Conservation (phyloP, 2,329 filamentous ascomycete species). For the Scopulariopsis brevicaulis region DNA sequence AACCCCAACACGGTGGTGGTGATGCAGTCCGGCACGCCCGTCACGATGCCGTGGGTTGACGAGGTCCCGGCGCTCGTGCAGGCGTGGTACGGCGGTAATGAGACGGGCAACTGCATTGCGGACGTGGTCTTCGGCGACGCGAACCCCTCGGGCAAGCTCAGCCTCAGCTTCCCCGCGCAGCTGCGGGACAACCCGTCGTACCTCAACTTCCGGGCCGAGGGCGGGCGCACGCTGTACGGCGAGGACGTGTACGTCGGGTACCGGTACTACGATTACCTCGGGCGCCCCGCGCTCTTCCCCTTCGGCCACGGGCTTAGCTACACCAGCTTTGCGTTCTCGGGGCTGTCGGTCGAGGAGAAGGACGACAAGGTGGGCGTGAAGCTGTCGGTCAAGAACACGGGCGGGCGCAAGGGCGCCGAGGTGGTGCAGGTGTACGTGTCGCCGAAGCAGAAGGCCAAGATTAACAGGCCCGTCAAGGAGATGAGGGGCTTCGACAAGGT, state of each 20-base stretch:
- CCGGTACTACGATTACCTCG: slow-evolving; percentile 63
- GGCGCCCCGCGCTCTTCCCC: slow-evolving; percentile 55
- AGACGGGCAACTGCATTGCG: slow-evolving; percentile 70
- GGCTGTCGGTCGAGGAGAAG: slow-evolving; percentile 31
- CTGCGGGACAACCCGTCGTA: slow-evolving; percentile 64
- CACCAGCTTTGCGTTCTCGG: slow-evolving; percentile 51
- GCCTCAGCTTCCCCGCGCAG: slow-evolving; percentile 58
- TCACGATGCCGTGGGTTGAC: slow-evolving; percentile 58
- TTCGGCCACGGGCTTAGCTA: slow-evolving; percentile 77
- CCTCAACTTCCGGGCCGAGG: slow-evolving; percentile 62
- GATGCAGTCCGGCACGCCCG: slow-evolving; percentile 67
- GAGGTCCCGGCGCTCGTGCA: slow-evolving; percentile 47
- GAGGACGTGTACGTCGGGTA: slow-evolving; percentile 78
- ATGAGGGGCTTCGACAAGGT: slow-evolving; percentile 58
- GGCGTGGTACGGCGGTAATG: slow-evolving; percentile 79
- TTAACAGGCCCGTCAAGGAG: slow-evolving; percentile 49
- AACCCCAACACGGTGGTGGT: slow-evolving; percentile 64
- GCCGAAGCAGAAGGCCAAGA: slow-evolving; percentile 37
- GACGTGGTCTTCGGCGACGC: slow-evolving; percentile 65
- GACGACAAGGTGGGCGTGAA: slow-evolving; percentile 36
- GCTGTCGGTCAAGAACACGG: slow-evolving; percentile 49
- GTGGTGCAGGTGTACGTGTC: slow-evolving; percentile 47
- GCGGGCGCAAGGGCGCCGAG: slow-evolving; percentile 37
- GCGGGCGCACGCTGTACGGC: slow-evolving; percentile 62
- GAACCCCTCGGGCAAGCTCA: slow-evolving; percentile 66